Conservation (phyloP, 1,284 basidiomycete species). For the Boletellus deceptivus region DNA sequence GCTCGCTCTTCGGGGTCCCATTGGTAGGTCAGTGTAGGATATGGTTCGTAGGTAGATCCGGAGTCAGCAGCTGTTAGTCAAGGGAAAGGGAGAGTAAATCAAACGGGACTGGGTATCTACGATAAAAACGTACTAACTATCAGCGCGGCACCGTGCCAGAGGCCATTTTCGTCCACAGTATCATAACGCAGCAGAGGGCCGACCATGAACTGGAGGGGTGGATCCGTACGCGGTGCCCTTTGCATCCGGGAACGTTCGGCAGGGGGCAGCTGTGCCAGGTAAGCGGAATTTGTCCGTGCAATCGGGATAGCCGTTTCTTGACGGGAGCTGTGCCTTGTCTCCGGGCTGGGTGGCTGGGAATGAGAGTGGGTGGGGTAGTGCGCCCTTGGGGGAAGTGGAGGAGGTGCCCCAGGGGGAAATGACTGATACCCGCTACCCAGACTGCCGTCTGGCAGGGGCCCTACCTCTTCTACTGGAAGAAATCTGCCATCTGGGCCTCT, state of each 20-base stretch:
- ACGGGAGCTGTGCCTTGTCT: conserved; percentile 7
- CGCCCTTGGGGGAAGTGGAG: conserved; percentile 39
- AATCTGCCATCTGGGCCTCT: conserved; percentile 50
- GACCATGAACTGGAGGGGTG: conserved; percentile 75
- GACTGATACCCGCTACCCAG: conserved; percentile 54
- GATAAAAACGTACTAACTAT: conserved; percentile 63
- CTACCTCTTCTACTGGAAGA: conserved; percentile 52
- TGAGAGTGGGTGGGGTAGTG: conserved; percentile 2
- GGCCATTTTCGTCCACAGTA: conserved; percentile 70
- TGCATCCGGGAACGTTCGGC: conserved; percentile 62
- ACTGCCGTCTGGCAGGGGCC: conserved; percentile 48
- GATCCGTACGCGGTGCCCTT: conserved; percentile 61
- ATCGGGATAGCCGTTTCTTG: conserved; percentile 9
- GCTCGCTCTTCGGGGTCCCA: conserved; percentile 62
- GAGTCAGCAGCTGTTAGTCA: conserved; percentile 61
- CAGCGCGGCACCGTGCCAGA: conserved; percentile 88
- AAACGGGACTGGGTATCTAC: background rate
- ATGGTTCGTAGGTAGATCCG: conserved; percentile 76
- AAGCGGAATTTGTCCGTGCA: conserved; percentile 24
- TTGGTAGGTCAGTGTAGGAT: conserved; percentile 71
- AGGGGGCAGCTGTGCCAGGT: conserved; percentile 53
- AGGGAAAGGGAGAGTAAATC: conserved; percentile 3
- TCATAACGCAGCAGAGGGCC: conserved; percentile 93
- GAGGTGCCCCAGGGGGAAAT: conserved; percentile 24
- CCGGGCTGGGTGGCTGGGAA: conserved; percentile 3